Evolutionary conservation across 2,329 filamentous ascomycete species (phyloP), one percentile per base, ranked within the genome.

Genomic region (Chaetothyriales sp.): DNA sequence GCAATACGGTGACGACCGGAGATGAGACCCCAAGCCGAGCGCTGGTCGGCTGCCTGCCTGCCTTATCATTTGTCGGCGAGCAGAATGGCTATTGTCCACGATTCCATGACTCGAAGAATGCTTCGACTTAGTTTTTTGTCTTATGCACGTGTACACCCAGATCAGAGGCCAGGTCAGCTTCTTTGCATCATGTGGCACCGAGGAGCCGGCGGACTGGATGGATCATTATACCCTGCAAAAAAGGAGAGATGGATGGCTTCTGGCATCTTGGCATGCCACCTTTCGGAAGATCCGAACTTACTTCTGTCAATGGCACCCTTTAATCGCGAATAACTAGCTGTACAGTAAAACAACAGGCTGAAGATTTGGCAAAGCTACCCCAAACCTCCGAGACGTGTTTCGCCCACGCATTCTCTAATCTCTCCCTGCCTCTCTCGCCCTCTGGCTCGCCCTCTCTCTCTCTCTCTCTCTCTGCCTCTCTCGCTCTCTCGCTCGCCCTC

Each of bases 1-100:
- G 43, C 71, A 74, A 57, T 75, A 74, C 60, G 69, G 68, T n/a
- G 70, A 73, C 52, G 71, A 72, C 51, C 65, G 69, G 54, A 67
- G 71, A 53, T 72, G 66, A 59, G 46, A 19, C n/a, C n/a, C n/a
- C n/a, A 18, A 10, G 43, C 55, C 51, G 53, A 33, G 20, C 22
- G 22, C n/a, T n/a, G n/a, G n/a, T n/a, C 18, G 37, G 22, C 22
- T 25, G 22, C 6, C 22, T 25, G 43, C 40, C 18, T 48, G 43
- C 53, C 50, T 56, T 52, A 53, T 50, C 58, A 2, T 48, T 19
- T 33, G 19, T 43, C 47, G 9, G 20, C 5, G 7, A 40, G 18
- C 18, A 29, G 28, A 22, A 10, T 49, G 13, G 7, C 25, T 46
- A 18, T 40, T 20, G 37, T 19, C 25, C 44, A 47, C 51, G 50